Conservation (phyloP, 2,329 filamentous ascomycete species). For the Curvularia spicifera region DNA sequence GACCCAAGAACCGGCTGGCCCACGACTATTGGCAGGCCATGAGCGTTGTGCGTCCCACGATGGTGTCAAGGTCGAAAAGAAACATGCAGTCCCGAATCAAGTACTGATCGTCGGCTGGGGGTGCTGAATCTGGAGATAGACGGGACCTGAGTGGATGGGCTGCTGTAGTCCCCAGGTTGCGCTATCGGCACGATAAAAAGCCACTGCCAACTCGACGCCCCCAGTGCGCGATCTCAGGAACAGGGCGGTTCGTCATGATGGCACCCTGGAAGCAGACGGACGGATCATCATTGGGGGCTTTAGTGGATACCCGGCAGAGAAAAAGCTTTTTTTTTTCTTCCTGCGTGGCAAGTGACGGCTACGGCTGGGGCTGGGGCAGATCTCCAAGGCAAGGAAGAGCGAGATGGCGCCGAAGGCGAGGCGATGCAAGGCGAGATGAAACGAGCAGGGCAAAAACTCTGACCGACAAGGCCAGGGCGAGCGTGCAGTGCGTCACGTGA, state of each 20-base stretch:
- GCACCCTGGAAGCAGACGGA: background rate
- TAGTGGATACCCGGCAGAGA: slow-evolving; percentile 8
- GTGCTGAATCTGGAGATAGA: slow-evolving; percentile 23
- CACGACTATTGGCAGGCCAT: slow-evolving; percentile 8
- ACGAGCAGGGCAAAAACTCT: background rate
- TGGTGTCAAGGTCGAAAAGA: slow-evolving; percentile 20
- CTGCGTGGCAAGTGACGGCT: slow-evolving; percentile 10
- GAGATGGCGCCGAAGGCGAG: slow-evolving; percentile 4
- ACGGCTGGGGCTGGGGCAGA: slow-evolving; percentile 2
- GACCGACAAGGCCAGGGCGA: slow-evolving; percentile 2
- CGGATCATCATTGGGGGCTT: slow-evolving; percentile 3
- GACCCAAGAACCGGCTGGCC: background rate
- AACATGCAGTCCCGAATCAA: slow-evolving; percentile 14
- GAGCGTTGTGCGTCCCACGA: slow-evolving; percentile 15
- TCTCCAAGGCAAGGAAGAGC: slow-evolving; percentile 10
- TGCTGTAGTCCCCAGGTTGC: slow-evolving; percentile 7
- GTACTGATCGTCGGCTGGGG: slow-evolving; percentile 33
- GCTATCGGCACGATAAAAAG: slow-evolving; percentile 8
- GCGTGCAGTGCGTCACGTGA: slow-evolving; percentile 6
- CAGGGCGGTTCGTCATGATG: slow-evolving; percentile 12
- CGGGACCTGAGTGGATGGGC: slow-evolving; percentile 12
- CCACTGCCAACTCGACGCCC: slow-evolving; percentile 12
- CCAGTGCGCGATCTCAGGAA: slow-evolving; percentile 10
- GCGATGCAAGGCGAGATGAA: background rate
- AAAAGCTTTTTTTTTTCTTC: slow-evolving; percentile 17